Percentiles rank a stretch among this genome's conserved stretches.
phyloP scores from a whole-genome alignment of 768 basidiomycete species.

The Polyporus arcularius region DNA sequence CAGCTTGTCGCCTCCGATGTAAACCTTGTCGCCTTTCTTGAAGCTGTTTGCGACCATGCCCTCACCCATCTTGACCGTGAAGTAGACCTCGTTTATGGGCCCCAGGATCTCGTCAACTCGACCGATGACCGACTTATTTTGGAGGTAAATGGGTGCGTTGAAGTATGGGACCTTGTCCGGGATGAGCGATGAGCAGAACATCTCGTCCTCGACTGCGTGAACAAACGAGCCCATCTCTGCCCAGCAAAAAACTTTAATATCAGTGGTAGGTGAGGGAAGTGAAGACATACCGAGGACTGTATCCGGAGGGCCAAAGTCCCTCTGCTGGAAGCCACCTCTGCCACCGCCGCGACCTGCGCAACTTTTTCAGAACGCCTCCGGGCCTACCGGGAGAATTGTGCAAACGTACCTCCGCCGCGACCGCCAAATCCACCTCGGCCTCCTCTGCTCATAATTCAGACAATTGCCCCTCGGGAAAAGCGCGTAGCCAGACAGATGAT shows the following conservation, averaged over 20 bases:
- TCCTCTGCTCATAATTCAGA: constrained; percentile 52
- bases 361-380: constrained; percentile 11
- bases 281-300: constrained; percentile 63
- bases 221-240: constrained; percentile 90
- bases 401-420: constrained; percentile 51
- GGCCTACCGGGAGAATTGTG: not conserved
- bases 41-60: constrained; percentile 96
- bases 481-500: not conserved
- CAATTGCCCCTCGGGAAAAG: not conserved
- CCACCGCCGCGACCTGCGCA: constrained; percentile 58
- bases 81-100: constrained; percentile 97
- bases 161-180: constrained; percentile 96
- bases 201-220: constrained; percentile 97
- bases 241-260: constrained; percentile 2
- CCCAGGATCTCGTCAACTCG: constrained; percentile 99
- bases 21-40: constrained; percentile 97
- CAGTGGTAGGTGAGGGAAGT: constrained; percentile 1
- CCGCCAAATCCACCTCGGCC: constrained; percentile 51
- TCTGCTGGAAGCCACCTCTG: constrained; percentile 71
- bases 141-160: constrained; percentile 97
- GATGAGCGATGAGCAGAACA: constrained; percentile 88
- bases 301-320: constrained; percentile 79
- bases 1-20: constrained; percentile 96
- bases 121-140: constrained; percentile 94
- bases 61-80: constrained; percentile 95